Base-by-base conservation (phyloP, 176 grass and related monocot genomes). In the Oryza meyeriana region DNA sequence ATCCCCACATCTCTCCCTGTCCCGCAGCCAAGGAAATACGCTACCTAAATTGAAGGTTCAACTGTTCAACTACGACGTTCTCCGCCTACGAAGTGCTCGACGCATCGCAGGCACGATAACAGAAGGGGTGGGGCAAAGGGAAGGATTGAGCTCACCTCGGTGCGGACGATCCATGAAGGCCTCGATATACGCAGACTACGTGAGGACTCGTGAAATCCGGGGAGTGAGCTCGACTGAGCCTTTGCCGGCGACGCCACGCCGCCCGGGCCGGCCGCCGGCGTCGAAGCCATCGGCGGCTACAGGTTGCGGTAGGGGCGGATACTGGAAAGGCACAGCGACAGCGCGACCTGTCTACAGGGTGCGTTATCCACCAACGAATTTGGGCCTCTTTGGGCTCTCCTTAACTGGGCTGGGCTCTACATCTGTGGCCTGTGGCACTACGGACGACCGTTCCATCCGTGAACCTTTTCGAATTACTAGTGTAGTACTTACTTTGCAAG, bases 131-230 rank as follows among this genome's bases (percentile, higher is more conserved):
- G 18, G 30, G 10, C 3, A 24, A 41, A 61, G 74, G 61, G 68
- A 38, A 24, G 38, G 64, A 25, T n/a, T 31, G 27, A 24, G 16
- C 65, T 86, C 35, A 94, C 92, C 89, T 91, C 92, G 8, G 84
- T 82, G 28, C 92, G 92, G 36, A 94, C 92, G 74, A 91, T 78
- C 92, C 92, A 94, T 14, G 87, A 89, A 16, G 86, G 77, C 69
- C 12, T 94, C 50, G 87, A 79, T 35, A 64, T 4, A 69, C 30
- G 30, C 12, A 72, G 50, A 3, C 35, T 86, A 48, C 13, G 52
- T 34, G 84, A 70, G 18, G 73, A 29, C 20, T 80, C 76, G 11
- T 80, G 52, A 48, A 79, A 25, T 75, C 88, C 74, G 31, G 78
- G 29, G 52, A 83, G 57, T 0, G 73, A 87, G 31, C 17, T 79